A percentile compares a stretch with the other conserved stretches of the same genome.
Conservation (phyloP, 495 filamentous ascomycete genomes). For the Penicillium coprophilum region DNA sequence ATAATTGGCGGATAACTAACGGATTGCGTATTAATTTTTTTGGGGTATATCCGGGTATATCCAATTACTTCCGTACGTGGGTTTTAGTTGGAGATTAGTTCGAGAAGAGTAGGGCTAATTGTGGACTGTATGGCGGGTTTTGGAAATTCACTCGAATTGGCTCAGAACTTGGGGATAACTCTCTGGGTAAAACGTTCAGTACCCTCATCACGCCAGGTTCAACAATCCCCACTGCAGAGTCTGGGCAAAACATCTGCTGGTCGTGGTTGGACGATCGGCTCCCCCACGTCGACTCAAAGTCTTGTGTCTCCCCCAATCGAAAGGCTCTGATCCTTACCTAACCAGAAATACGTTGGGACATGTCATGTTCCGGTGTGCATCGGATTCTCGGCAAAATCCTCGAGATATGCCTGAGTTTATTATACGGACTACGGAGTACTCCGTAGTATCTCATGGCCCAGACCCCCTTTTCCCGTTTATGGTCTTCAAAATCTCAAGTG, state of each 20-base stretch:
- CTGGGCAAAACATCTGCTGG: constrained; percentile 15
- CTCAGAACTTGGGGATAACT: not conserved
- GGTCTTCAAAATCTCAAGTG: not conserved
- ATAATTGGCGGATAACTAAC: constrained; percentile 20
- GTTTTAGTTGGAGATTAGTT: constrained; percentile 25
- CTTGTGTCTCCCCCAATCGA: constrained; percentile 17
- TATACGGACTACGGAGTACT: not conserved
- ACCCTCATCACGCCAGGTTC: not conserved
- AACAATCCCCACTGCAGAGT: not conserved
- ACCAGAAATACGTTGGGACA: not conserved
- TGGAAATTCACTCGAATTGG: constrained; percentile 13
- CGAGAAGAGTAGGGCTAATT: constrained; percentile 3
- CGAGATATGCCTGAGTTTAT: constrained; percentile 10
- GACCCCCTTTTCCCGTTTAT: not conserved
- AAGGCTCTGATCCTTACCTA: constrained; percentile 20
- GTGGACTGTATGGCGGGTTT: constrained; percentile 8
- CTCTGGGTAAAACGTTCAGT: constrained; percentile 9
- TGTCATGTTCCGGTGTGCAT: constrained; percentile 14
- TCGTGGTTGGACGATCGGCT: constrained; percentile 19
- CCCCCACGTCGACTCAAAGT: constrained; percentile 25
- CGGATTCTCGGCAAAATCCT: constrained; percentile 20
- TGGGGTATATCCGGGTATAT: constrained; percentile 20
- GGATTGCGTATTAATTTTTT: constrained; percentile 12
- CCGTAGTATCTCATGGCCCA: not conserved
- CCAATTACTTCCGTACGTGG: constrained; percentile 1